These are phyloP conservation scores for Cladophialophora chaetospira DNA, from an alignment of 2,329 filamentous ascomycete genomes.

Conservation along the genomic window DNA sequence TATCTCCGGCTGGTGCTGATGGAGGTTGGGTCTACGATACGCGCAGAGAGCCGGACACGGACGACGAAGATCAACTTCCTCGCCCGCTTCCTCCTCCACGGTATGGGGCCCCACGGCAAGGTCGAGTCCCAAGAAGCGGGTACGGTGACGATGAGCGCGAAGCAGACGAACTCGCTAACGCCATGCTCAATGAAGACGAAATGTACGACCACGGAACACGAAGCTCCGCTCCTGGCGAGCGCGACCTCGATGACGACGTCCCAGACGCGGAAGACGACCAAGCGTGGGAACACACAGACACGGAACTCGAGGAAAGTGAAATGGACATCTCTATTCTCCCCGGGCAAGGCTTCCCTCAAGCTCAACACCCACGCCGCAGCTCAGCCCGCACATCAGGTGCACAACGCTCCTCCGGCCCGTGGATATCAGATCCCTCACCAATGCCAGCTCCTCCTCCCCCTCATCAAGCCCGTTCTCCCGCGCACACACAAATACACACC, in stretches of 20 bases:
- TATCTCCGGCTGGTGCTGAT: constrained; percentile 12
- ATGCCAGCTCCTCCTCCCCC: neutral
- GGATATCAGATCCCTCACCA: constrained; percentile 20
- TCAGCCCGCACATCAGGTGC: constrained; percentile 1
- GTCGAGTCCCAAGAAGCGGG: constrained; percentile 22
- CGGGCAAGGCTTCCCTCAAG: neutral
- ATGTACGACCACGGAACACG: constrained; percentile 34
- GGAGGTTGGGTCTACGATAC: constrained; percentile 36
- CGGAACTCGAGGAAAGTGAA: constrained; percentile 49
- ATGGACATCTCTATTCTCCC: constrained; percentile 31
- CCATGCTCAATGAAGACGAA: constrained; percentile 36
- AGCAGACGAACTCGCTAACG: constrained; percentile 52
- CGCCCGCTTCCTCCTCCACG: neutral
- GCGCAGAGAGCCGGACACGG: constrained; percentile 30
- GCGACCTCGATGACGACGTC: constrained; percentile 71
- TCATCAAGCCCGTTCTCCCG: no score
- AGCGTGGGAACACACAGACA: constrained; percentile 77
- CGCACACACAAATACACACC: no score
- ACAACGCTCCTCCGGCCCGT: constrained; percentile 18
- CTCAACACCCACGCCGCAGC: constrained; percentile 3
- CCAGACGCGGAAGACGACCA: constrained; percentile 60
- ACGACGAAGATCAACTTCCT: constrained; percentile 18
- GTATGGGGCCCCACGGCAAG: neutral
- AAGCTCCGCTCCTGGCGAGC: constrained; percentile 48
- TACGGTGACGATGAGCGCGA: constrained; percentile 59